Evolutionary conservation across 129 eudicot species (phyloP), one percentile per base, ranked within the genome.

Genomic region (Flaveria robusta): DNA sequence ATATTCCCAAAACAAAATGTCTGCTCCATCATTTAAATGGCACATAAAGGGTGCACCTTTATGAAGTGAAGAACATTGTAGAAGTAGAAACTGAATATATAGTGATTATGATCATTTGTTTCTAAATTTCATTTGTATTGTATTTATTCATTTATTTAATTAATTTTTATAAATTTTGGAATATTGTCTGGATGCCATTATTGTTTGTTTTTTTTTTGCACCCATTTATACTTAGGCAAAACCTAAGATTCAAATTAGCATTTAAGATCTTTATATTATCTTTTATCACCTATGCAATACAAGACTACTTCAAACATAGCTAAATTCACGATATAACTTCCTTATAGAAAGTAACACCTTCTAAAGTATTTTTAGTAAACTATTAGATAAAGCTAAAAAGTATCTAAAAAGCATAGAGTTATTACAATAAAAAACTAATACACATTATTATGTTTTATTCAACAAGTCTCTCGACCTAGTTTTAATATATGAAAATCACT

Each of bases 1-100:
- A 71, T 79, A 70, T 79, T 62, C 27, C 77, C 83, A 71, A 71
- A 79, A 60, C 66, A 79, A 79, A 78, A 22, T 79, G 72, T 79
- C 77, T 49, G 65, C 66, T 43, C 82, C 77, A 79, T 71, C 82
- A 78, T 71, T 59, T 47, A 10, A 60, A 49, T 70, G 82, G 63
- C 77, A 71, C 66, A 66, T 71, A 79, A 37, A 60, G 67, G 74
- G 26, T 52, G 41, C 9, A 42, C 58, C 55, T 68, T 41, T 63
- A 39, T 70, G 56, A 60, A 47, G 58, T 37, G 31, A 79, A 79
- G 82, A 79, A 79, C 77, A 62, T 34, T 79, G 82, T 79, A 70
- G 77, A 62, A 79, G 82, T 46, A 10, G 72, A 34, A 66, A 78
- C 43, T 23, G 43, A 26, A 37, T 42, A n/a, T n/a, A n/a, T 31